Conservation (phyloP, 2,329 filamentous ascomycete genomes). For the Xylaria polymorpha region DNA sequence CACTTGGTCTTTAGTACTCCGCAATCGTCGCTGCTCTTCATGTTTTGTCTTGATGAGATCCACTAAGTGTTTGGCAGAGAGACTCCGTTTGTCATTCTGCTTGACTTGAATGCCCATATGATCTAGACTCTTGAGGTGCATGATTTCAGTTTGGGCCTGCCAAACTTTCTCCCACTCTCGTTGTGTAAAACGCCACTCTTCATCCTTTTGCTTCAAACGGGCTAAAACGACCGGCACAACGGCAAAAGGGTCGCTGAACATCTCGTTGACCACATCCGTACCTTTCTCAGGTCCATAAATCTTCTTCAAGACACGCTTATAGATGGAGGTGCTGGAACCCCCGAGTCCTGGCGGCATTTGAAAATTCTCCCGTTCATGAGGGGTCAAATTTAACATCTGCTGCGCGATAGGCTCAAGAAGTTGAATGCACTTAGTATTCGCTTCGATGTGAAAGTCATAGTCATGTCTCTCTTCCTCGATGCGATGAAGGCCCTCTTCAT, state of each 20-base stretch:
- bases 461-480: conserved; percentile 99
- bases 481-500: conserved; percentile 91
- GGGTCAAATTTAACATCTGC: conserved; percentile 83
- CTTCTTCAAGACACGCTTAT: conserved; percentile 97
- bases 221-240: conserved; percentile 91
- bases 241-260: conserved; percentile 84
- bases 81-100: conserved; percentile 87
- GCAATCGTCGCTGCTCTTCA: conserved; percentile 85
- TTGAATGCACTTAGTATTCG: conserved; percentile 93
- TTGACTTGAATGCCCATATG: conserved; percentile 95
- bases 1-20: conserved; percentile 69
- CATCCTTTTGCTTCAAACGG: conserved; percentile 92
- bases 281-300: conserved; percentile 90
- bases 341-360: conserved; percentile 85
- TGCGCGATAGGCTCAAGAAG: conserved; percentile 94
- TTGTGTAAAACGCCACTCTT: conserved; percentile 97
- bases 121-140: conserved; percentile 95
- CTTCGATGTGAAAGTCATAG: conserved; percentile 98
- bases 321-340: conserved; percentile 95
- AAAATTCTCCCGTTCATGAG: conserved; percentile 78
- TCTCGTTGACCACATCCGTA: conserved; percentile 84
- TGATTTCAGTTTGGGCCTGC: conserved; percentile 93
- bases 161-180: conserved; percentile 99
- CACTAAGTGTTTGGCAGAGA: conserved; percentile 89
- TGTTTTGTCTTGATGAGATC: conserved; percentile 92